A percentile compares a stretch with the other conserved stretches of the same genome.
phyloP scores from a whole-genome alignment of 441 rosid genomes.

The Populus hybrid region DNA sequence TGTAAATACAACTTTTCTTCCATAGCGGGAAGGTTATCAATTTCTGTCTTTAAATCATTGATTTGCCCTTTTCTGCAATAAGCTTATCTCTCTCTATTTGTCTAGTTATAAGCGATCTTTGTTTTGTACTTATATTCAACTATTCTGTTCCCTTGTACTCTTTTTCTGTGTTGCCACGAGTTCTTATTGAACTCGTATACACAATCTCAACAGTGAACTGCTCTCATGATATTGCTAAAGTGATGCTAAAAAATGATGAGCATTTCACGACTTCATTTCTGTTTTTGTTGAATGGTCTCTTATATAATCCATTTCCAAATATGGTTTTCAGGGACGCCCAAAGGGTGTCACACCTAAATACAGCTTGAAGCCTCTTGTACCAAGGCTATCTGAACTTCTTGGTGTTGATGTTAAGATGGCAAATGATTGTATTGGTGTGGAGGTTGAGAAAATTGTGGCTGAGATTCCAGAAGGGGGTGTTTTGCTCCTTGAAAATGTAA shows the following conservation, averaged over 20 bases:
- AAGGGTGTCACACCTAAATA: slow-evolving; percentile 96
- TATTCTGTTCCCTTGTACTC: neutral
- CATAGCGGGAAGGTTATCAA: neutral
- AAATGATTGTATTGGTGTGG: slow-evolving; percentile 75
- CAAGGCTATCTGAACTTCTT: slow-evolving; percentile 86
- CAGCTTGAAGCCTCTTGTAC: slow-evolving; percentile 95
- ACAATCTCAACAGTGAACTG: neutral
- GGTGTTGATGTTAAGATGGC: slow-evolving; percentile 85
- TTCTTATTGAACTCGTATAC: neutral
- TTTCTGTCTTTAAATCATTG: neutral
- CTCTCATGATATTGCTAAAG: neutral
- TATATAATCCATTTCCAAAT: slow-evolving; percentile 10
- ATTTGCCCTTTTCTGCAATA: slow-evolving; percentile 10
- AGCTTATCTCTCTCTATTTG: neutral
- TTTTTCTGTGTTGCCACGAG: neutral
- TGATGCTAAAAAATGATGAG: neutral
- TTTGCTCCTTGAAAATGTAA: slow-evolving; percentile 81
- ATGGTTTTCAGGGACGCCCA: slow-evolving; percentile 84
- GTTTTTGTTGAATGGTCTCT: neutral
- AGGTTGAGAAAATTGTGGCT: slow-evolving; percentile 78
- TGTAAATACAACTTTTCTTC: slow-evolving; percentile 4
- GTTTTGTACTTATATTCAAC: neutral
- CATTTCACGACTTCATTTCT: neutral
- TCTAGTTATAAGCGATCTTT: neutral
- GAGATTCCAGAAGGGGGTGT: slow-evolving; percentile 75